Evolutionary conservation across 345 rosid genomes (phyloP).

Genomic region (Linum tenue): DNA sequence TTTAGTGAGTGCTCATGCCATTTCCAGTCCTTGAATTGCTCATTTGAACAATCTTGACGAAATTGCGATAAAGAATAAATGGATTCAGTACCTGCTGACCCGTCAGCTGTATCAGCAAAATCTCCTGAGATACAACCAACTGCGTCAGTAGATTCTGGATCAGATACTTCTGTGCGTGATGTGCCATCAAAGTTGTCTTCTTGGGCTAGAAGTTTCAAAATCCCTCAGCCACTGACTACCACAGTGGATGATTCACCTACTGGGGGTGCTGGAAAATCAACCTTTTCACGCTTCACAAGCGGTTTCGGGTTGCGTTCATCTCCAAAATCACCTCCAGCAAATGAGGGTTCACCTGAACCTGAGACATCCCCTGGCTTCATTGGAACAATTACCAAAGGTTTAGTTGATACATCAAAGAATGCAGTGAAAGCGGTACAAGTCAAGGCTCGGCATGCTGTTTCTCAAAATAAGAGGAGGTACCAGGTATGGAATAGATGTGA

Average conservation of each 20-base stretch:
- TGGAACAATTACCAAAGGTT: slow-evolving; percentile 65
- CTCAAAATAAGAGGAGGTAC: slow-evolving; percentile 80
- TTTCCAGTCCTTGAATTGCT: not conserved
- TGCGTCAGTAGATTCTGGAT: slow-evolving; percentile 28
- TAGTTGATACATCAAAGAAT: slow-evolving; percentile 76
- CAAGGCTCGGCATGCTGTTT: slow-evolving; percentile 82
- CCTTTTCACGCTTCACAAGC: slow-evolving; percentile 66
- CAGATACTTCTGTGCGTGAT: slow-evolving; percentile 34
- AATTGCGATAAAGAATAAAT: slow-evolving; percentile 12
- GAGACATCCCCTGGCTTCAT: slow-evolving; percentile 48
- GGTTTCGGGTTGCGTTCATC: slow-evolving; percentile 61
- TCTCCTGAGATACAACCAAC: slow-evolving; percentile 34
- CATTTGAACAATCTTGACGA: not conserved
- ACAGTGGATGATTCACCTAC: slow-evolving; percentile 35
- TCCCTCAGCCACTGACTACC: slow-evolving; percentile 54
- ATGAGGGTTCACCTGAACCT: slow-evolving; percentile 41
- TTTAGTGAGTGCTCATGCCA: not conserved
- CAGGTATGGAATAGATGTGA: slow-evolving; percentile 35
- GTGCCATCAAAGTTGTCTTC: slow-evolving; percentile 52
- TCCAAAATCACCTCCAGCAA: slow-evolving; percentile 53
- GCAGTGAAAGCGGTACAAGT: slow-evolving; percentile 90
- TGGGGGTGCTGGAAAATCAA: slow-evolving; percentile 47
- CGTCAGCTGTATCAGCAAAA: slow-evolving; percentile 29
- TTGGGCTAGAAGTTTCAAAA: slow-evolving; percentile 68
- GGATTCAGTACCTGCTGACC: slow-evolving; percentile 45